Evolutionary conservation across 805 yeast species (phyloP), one percentile per base, ranked within the genome.

Genomic region (Yarrowia alimentaria): DNA sequence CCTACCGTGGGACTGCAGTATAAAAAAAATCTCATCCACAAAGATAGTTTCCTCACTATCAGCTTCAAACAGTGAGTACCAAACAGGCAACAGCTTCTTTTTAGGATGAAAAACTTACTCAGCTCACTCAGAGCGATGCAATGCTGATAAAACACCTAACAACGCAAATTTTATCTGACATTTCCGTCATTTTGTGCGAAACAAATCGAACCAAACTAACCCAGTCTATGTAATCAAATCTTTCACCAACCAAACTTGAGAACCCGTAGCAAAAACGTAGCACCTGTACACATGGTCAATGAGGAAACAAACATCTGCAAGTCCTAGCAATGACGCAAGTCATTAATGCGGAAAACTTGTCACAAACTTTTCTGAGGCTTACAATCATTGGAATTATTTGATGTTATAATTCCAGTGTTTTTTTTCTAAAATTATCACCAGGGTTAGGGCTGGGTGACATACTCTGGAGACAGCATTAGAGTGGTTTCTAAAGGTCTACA

Each of bases 351-450:
- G 37, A 43, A 16, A 43, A 43, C 37, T 43, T 43, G 50, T 43
- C 50, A 43, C 50, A 43, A 43, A 43, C 50, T 30, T 43, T 30
- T 43, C 47, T 40, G 47, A 40, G 47, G 47, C 47, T 40, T 40
- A 3, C 6, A 17, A 7, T 26, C 14, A 11, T 26, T 11, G 5
- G 7, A 22, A 10, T 22, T 22, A 22, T 10, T 22, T 22, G 10
- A 22, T 22, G 10, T 22, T 8, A 10, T 7, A 10, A 22, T 22
- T 22, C 7, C 10, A 22, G 10, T n/a, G n/a, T n/a, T n/a, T n/a
- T n/a, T n/a, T n/a, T n/a, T n/a, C n/a, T n/a, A n/a, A n/a, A n/a
- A n/a, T n/a, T n/a, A n/a, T n/a, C n/a, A n/a, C n/a, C n/a, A n/a
- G n/a, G n/a, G n/a, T n/a, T n/a, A n/a, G n/a, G n/a, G n/a, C n/a